Evolutionary conservation across 306 rosid genomes (phyloP), one percentile per base, ranked within the genome.

Genomic region (Leucaena leucocephala): DNA sequence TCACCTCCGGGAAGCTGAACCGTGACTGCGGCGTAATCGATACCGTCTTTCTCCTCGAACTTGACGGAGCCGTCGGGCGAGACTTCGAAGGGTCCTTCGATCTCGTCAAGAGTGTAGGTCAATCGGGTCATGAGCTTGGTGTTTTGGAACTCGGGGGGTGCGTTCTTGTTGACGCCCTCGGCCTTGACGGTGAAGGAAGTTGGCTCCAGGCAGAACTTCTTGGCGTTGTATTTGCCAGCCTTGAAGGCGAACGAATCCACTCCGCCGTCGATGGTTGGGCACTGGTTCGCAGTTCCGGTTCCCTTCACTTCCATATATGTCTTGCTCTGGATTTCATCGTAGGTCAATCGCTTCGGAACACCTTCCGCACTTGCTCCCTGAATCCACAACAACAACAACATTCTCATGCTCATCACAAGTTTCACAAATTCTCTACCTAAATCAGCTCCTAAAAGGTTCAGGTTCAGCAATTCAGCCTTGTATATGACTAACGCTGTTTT

Each of bases 91-190:
- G 99, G 99, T 12, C 98, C 99, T 55, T 95, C 99, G 0, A 95
- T 93, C 84, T 95, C 98, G 27, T 95, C 99, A 0, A 95, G 93
- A 0, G 98, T 95, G 94, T 95, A 95, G 83, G 99, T 95, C 6
- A 93, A 52, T 2, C 98, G 99, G 74, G 99, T 95, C 99, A 95
- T 95, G 83, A 95, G 99, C 88, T 91, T 95, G 75, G 99, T 95
- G 88, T 91, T 89, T 61, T 93, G 99, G 90, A 95, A 95, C 16
- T 89, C 96, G 0, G 87, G 89, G 5, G 98, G 93, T 9, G 99
- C 22, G 72, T 95, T 95, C 87, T 95, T 95, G 91, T n/a, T 84
- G 55, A 95, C 91, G 0, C 93, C 84, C 43, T 95, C 99, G 2
- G 99, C 97, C 76, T 93, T 95, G 10, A 95, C 98, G 0, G 99